Conservation (phyloP, 2,329 filamentous ascomycete species). For the Karstenula rhodostoma region DNA sequence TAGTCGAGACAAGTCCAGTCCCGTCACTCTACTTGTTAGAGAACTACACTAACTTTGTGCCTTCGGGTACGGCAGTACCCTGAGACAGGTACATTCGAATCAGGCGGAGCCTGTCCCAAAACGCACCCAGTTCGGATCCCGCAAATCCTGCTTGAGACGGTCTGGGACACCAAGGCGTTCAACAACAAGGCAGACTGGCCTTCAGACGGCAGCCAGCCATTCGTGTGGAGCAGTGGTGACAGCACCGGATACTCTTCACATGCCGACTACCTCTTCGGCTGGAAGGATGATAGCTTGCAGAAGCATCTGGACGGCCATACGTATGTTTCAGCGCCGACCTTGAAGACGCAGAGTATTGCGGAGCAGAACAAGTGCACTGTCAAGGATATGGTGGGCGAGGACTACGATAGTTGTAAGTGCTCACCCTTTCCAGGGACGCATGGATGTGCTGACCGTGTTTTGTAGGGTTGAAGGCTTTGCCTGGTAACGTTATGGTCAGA, state of each 20-base stretch:
- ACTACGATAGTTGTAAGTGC: conserved; percentile 41
- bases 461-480: conserved; percentile 22
- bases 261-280: conserved; percentile 45
- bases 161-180: conserved; percentile 43
- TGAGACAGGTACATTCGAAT: conserved; percentile 43
- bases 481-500: conserved; percentile 22
- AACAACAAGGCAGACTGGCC: conserved; percentile 46
- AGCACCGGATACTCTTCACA: conserved; percentile 37
- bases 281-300: conserved; percentile 41
- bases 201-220: conserved; percentile 41
- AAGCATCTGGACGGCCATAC: conserved; percentile 40
- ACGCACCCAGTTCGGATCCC: conserved; percentile 40
- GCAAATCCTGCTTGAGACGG: conserved; percentile 44
- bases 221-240: conserved; percentile 43
- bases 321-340: conserved; percentile 38
- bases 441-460: background rate
- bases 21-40: too few relatives aligned
- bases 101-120: conserved; percentile 36
- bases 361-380: conserved; percentile 45
- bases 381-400: conserved; percentile 41
- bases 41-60: too few relatives aligned
- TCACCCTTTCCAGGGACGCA: background rate
- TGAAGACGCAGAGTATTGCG: conserved; percentile 46
- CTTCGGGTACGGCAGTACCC: conserved; percentile 41
- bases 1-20: too few relatives aligned